A percentile compares a stretch with the other conserved stretches of the same genome.
Evolutionary conservation across 2,329 filamentous ascomycete genomes (phyloP).

Genomic region (Zarea fungicola): DNA sequence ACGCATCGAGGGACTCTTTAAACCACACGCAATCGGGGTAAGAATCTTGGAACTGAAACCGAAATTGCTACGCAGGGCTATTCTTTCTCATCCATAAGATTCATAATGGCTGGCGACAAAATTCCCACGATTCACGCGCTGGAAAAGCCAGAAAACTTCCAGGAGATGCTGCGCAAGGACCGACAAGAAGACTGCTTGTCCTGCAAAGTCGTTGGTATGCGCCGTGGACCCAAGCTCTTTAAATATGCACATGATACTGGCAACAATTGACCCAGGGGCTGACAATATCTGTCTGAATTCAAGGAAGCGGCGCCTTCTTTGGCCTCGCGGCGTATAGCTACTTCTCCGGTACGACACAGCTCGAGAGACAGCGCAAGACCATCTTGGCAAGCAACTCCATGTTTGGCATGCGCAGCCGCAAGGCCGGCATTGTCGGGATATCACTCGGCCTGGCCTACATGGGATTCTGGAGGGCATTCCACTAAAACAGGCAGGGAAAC

Average conservation of each 20-base stretch:
- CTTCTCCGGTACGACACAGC: slow-evolving; percentile 65
- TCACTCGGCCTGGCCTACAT: slow-evolving; percentile 64
- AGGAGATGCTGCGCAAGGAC: slow-evolving; percentile 53
- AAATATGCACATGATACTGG: neutral
- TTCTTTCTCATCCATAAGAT: neutral
- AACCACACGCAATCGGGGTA: too few species aligned
- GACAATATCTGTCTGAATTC: neutral
- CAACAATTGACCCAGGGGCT: slow-evolving; percentile 14
- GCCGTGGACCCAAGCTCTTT: neutral
- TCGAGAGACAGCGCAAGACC: slow-evolving; percentile 58
- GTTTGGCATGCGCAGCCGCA: slow-evolving; percentile 68
- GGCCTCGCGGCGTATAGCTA: slow-evolving; percentile 75
- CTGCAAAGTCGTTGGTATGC: slow-evolving; percentile 65
- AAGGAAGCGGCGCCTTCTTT: slow-evolving; percentile 72
- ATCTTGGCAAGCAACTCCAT: slow-evolving; percentile 65
- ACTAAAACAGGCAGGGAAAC: slow-evolving; percentile 35
- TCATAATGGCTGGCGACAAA: slow-evolving; percentile 29
- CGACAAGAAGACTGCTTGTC: slow-evolving; percentile 62
- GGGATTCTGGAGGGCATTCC: slow-evolving; percentile 63
- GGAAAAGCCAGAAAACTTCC: slow-evolving; percentile 56
- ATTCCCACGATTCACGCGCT: slow-evolving; percentile 47
- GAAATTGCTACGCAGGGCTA: neutral
- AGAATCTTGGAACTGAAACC: neutral
- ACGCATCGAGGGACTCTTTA: too few species aligned
- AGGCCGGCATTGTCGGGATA: slow-evolving; percentile 60